phyloP scores from a whole-genome alignment of 2,329 filamentous ascomycete genomes.

The Calonectria ilicicola region DNA sequence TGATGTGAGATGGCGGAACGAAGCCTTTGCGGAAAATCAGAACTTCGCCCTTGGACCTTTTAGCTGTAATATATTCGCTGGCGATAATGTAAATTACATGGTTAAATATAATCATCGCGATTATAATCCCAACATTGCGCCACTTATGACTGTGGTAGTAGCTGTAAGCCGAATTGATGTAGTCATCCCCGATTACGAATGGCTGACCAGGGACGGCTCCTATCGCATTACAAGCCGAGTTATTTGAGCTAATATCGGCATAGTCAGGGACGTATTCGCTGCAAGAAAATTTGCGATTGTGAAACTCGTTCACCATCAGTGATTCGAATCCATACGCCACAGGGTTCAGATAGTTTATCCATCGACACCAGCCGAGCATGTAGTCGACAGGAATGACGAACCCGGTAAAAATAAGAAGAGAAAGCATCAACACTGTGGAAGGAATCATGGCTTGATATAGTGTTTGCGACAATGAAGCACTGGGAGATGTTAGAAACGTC shows the following conservation, averaged over 20 bases:
- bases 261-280: constrained; percentile 22
- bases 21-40: constrained; percentile 66
- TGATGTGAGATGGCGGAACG: constrained; percentile 21
- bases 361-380: constrained; percentile 74
- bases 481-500: not conserved
- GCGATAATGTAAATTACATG: constrained; percentile 57
- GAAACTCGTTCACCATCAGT: constrained; percentile 75
- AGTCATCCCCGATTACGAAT: constrained; percentile 59
- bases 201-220: not conserved
- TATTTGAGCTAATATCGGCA: not conserved
- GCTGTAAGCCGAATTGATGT: constrained; percentile 54
- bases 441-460: constrained; percentile 50
- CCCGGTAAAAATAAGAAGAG: constrained; percentile 55
- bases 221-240: constrained; percentile 9
- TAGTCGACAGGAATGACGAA: constrained; percentile 55
- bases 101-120: constrained; percentile 53
- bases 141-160: constrained; percentile 62
- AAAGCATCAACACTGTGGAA: constrained; percentile 48
- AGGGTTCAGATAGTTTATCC: constrained; percentile 75
- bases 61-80: constrained; percentile 58
- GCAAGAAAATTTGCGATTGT: constrained; percentile 34
- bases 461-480: constrained; percentile 2
- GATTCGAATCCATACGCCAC: constrained; percentile 74
- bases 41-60: constrained; percentile 70
- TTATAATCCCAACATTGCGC: constrained; percentile 67